A percentile compares a stretch with the other conserved stretches of the same genome.
Evolutionary conservation across 2,329 filamentous ascomycete genomes (phyloP).

Genomic region (Keithomyces neogunnii): DNA sequence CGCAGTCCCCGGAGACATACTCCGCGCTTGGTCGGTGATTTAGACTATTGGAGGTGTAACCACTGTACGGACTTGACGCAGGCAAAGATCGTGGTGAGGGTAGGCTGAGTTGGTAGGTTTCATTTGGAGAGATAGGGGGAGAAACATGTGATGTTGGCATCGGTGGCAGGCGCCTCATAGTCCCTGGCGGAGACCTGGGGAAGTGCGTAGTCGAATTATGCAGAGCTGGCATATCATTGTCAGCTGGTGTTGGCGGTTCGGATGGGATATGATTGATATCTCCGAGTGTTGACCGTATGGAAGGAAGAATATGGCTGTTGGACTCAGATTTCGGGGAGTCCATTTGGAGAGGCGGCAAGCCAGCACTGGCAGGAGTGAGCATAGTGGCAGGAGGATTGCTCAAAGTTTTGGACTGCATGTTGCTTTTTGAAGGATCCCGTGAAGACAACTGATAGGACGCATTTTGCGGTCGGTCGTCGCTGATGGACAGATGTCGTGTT

Average conservation of each 20-base stretch:
- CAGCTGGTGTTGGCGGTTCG: slow-evolving; percentile 20
- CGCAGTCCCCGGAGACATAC: slow-evolving; percentile 34
- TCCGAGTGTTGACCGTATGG: slow-evolving; percentile 28
- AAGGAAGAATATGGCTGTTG: slow-evolving; percentile 28
- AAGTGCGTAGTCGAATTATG: slow-evolving; percentile 17
- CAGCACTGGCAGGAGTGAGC: slow-evolving; percentile 17
- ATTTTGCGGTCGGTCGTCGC: slow-evolving; percentile 20
- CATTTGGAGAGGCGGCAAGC: slow-evolving; percentile 28
- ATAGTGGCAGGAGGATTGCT: slow-evolving; percentile 16
- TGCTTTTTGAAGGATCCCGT: slow-evolving; percentile 3
- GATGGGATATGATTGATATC: slow-evolving; percentile 23
- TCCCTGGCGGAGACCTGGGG: slow-evolving; percentile 26
- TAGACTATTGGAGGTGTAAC: slow-evolving; percentile 21
- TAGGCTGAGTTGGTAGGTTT: slow-evolving; percentile 34
- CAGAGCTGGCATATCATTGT: slow-evolving; percentile 21
- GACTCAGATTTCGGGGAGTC: slow-evolving; percentile 26
- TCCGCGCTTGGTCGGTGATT: slow-evolving; percentile 30
- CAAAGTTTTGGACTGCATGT: slow-evolving; percentile 9
- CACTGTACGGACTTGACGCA: slow-evolving; percentile 30
- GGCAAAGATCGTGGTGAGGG: slow-evolving; percentile 37
- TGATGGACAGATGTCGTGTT: slow-evolving; percentile 24
- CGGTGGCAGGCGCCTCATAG: slow-evolving; percentile 21
- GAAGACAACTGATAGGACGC: slow-evolving; percentile 3
- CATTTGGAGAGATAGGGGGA: slow-evolving; percentile 42
- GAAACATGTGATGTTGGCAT: slow-evolving; percentile 24